These are phyloP conservation scores for Aureobasidium sp. DNA, from an alignment of 2,329 filamentous ascomycete species.

Conservation along the genomic window DNA sequence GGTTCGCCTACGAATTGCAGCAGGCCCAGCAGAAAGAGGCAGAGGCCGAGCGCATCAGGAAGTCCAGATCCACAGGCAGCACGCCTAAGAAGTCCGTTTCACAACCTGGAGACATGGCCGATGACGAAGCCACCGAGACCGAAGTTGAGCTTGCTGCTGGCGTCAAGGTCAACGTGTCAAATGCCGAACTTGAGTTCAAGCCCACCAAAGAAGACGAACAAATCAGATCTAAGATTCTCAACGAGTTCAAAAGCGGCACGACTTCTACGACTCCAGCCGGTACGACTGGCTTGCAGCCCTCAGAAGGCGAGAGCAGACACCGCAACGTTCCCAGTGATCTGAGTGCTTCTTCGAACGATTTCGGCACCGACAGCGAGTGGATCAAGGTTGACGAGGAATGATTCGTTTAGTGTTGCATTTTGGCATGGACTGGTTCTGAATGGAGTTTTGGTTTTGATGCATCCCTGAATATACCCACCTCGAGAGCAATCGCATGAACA, in stretches of 20 bases:
- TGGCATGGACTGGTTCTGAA: neutral
- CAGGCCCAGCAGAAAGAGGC: constrained; percentile 39
- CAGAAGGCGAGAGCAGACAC: neutral
- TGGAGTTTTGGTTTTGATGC: neutral
- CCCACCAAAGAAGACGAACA: constrained; percentile 12
- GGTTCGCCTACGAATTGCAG: constrained; percentile 69
- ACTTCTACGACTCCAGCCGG: neutral
- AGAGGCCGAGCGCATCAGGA: constrained; percentile 39
- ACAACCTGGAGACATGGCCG: constrained; percentile 30
- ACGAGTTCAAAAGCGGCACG: constrained; percentile 12
- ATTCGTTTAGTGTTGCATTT: constrained; percentile 19
- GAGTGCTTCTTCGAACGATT: constrained; percentile 20
- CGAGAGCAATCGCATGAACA: neutral
- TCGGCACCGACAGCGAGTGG: constrained; percentile 88
- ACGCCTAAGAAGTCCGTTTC: constrained; percentile 41
- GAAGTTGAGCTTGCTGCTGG: constrained; percentile 27
- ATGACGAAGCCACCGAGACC: constrained; percentile 40
- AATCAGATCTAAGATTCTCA: constrained; percentile 14
- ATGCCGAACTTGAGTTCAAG: neutral
- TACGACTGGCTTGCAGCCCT: neutral
- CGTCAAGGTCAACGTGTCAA: constrained; percentile 1
- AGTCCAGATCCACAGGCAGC: constrained; percentile 23
- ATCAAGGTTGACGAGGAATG: constrained; percentile 76
- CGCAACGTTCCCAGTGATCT: constrained; percentile 15
- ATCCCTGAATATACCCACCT: constrained; percentile 12